Evolutionary conservation across 1,284 basidiomycete genomes (phyloP).

Genomic region (Cerrena zonata): DNA sequence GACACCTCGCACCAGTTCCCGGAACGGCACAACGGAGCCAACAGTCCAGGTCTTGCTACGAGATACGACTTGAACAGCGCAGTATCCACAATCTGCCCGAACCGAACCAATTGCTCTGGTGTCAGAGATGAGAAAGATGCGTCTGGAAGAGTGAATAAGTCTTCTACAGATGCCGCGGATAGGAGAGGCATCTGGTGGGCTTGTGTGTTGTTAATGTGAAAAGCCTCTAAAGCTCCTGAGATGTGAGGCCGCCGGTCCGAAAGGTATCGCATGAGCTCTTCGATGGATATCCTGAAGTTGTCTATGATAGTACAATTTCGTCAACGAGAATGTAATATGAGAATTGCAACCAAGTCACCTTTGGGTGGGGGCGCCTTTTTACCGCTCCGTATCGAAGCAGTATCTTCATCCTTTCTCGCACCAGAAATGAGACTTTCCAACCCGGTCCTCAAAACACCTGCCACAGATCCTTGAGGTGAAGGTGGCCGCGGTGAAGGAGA

Average conservation of each 20-base stretch:
- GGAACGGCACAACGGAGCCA: slow-evolving; percentile 85
- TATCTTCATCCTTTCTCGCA: slow-evolving; percentile 52
- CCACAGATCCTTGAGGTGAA: slow-evolving; percentile 43
- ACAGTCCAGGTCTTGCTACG: slow-evolving; percentile 73
- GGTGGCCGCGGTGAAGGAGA: slow-evolving; percentile 28
- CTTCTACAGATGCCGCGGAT: slow-evolving; percentile 62
- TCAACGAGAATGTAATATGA: too few species aligned
- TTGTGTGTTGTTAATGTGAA: slow-evolving; percentile 67
- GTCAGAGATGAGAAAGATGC: slow-evolving; percentile 64
- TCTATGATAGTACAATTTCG: slow-evolving; percentile 32
- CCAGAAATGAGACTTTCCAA: slow-evolving; percentile 47
- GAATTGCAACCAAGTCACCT: slow-evolving; percentile 17
- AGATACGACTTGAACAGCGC: slow-evolving; percentile 93
- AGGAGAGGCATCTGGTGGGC: slow-evolving; percentile 59
- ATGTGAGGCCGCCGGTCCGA: slow-evolving; percentile 84
- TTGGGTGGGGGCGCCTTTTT: slow-evolving; percentile 32
- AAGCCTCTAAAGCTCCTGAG: slow-evolving; percentile 62
- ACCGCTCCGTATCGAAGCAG: slow-evolving; percentile 45
- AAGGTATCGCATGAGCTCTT: slow-evolving; percentile 68
- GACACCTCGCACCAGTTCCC: slow-evolving; percentile 97
- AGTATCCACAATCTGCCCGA: slow-evolving; percentile 92
- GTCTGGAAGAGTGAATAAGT: slow-evolving; percentile 72
- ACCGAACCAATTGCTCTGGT: slow-evolving; percentile 76
- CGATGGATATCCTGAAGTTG: slow-evolving; percentile 57
- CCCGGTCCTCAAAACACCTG: slow-evolving; percentile 46